Evolutionary conservation across 352 stramenopile genomes (phyloP).

Genomic region (Globisporangium paroecandrum): DNA sequence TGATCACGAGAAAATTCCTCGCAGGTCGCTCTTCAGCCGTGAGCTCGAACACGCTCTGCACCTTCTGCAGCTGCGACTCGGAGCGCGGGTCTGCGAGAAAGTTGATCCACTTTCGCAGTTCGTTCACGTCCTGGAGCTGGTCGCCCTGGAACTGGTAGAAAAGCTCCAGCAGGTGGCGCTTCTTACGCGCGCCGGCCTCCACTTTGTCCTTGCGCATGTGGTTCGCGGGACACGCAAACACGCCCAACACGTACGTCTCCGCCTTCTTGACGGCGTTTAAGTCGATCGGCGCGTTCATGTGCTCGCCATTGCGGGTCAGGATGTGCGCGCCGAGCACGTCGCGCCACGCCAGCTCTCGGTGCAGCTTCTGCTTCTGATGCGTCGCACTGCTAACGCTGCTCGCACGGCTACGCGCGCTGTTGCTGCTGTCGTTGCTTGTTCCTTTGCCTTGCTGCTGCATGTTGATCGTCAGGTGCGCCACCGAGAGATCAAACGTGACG

Average conservation of each 20-base stretch:
- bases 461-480: slow-evolving; percentile 9
- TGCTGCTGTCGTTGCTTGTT: background rate
- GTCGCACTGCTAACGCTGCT: background rate
- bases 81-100: slow-evolving; percentile 53
- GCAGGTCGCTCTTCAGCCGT: slow-evolving; percentile 14
- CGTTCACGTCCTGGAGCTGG: slow-evolving; percentile 33
- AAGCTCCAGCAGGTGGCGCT: slow-evolving; percentile 36
- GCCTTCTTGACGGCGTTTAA: slow-evolving; percentile 5
- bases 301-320: slow-evolving; percentile 38
- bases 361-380: slow-evolving; percentile 9
- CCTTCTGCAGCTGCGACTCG: slow-evolving; percentile 15
- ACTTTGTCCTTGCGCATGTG: slow-evolving; percentile 17
- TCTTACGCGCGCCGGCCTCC: slow-evolving; percentile 25
- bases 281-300: slow-evolving; percentile 25
- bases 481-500: slow-evolving; percentile 12
- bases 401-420: background rate
- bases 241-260: slow-evolving; percentile 34
- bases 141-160: slow-evolving; percentile 45
- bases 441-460: slow-evolving; percentile 8
- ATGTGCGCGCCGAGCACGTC: slow-evolving; percentile 59
- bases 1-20: slow-evolving; percentile 60
- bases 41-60: slow-evolving; percentile 32
- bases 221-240: slow-evolving; percentile 44
- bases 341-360: slow-evolving; percentile 30
- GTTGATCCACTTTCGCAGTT: slow-evolving; percentile 38